A percentile compares a stretch with the other conserved stretches of the same genome.
These are phyloP conservation scores for Tricholoma terreum DNA, from an alignment of 768 basidiomycete species.

Conservation along the genomic window DNA sequence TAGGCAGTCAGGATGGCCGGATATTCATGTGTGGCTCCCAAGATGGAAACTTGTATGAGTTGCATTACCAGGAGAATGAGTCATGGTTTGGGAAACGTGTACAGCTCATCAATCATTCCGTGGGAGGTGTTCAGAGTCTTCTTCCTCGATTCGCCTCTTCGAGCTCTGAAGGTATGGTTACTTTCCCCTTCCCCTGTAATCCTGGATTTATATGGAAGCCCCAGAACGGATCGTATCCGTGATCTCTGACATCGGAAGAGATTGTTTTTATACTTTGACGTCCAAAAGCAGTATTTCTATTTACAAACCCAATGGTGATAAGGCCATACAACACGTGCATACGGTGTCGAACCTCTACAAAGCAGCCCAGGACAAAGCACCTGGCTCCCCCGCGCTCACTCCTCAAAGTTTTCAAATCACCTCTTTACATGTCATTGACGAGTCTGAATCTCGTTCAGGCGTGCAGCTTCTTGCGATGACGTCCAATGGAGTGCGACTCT, in stretches of 20 bases:
- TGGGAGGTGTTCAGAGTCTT: constrained; percentile 73
- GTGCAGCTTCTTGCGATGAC: constrained; percentile 82
- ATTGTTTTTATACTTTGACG: constrained; percentile 77
- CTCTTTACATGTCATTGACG: constrained; percentile 65
- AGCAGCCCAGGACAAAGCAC: constrained; percentile 75
- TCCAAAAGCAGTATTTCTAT: constrained; percentile 62
- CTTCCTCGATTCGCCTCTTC: constrained; percentile 71
- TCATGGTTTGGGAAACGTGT: constrained; percentile 91
- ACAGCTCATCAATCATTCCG: constrained; percentile 83
- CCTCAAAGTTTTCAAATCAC: constrained; percentile 70
- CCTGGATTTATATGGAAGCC: constrained; percentile 9
- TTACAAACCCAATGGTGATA: constrained; percentile 62
- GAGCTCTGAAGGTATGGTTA: constrained; percentile 58
- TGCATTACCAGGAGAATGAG: constrained; percentile 87
- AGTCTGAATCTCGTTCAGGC: constrained; percentile 62
- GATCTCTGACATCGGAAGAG: constrained; percentile 63
- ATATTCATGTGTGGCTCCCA: constrained; percentile 88
- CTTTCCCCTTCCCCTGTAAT: neutral
- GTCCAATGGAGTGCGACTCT: constrained; percentile 78
- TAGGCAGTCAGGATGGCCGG: constrained; percentile 75
- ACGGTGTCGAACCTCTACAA: constrained; percentile 75
- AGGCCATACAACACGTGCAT: constrained; percentile 67
- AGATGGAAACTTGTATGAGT: constrained; percentile 88
- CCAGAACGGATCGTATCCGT: constrained; percentile 71
- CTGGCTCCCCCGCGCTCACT: constrained; percentile 69